Conservation (phyloP, 208 protist genomes). For the Trypanosoma boissoni region DNA sequence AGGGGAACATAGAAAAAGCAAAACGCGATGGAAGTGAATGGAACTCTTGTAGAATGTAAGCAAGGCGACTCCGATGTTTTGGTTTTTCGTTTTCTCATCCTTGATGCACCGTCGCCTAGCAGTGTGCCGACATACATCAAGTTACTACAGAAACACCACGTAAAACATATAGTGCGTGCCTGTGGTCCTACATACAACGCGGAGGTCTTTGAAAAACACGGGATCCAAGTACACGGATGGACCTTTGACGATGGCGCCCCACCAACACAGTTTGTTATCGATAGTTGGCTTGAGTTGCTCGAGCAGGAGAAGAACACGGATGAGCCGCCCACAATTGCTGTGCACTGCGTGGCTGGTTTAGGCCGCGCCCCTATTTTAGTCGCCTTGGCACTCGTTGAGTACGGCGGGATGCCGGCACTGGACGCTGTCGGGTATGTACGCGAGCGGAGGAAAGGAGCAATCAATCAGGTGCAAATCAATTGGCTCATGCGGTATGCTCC, state of each 20-base stretch:
- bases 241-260: slow-evolving; percentile 65
- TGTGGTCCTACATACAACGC: slow-evolving; percentile 44
- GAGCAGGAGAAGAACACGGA: slow-evolving; percentile 26
- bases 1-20: neutral
- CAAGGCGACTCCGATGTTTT: slow-evolving; percentile 26
- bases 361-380: slow-evolving; percentile 64
- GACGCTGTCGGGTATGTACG: slow-evolving; percentile 65
- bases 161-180: slow-evolving; percentile 42
- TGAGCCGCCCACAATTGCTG: slow-evolving; percentile 33
- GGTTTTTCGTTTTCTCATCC: slow-evolving; percentile 45
- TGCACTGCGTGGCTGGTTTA: slow-evolving; percentile 75
- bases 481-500: slow-evolving; percentile 52
- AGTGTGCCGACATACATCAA: slow-evolving; percentile 46
- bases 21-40: slow-evolving; percentile 33
- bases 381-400: slow-evolving; percentile 62
- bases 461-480: slow-evolving; percentile 66
- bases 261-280: slow-evolving; percentile 44
- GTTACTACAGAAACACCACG: slow-evolving; percentile 43
- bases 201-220: slow-evolving; percentile 22
- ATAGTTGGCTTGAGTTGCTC: slow-evolving; percentile 45
- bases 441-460: slow-evolving; percentile 47
- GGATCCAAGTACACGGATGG: slow-evolving; percentile 44
- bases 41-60: slow-evolving; percentile 32
- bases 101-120: slow-evolving; percentile 41
- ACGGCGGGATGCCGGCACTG: slow-evolving; percentile 33